phyloP scores from a whole-genome alignment of 2,329 filamentous ascomycete genomes.

The Cordyceps cicadae region DNA sequence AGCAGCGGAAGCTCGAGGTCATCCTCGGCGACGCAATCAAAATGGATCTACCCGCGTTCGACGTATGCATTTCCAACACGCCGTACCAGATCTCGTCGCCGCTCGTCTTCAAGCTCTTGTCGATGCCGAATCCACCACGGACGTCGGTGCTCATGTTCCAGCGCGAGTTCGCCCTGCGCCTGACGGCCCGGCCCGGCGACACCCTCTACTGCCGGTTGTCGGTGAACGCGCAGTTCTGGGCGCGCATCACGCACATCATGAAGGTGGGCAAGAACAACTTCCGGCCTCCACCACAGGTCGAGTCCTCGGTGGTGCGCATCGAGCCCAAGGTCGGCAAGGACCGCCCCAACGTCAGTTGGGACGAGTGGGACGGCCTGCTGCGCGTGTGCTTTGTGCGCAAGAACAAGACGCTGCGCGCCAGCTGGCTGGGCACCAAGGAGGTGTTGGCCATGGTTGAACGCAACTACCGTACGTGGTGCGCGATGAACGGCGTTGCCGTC shows the following conservation, averaged over 20 bases:
- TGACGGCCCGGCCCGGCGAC: slow-evolving; percentile 83
- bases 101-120: slow-evolving; percentile 81
- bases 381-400: slow-evolving; percentile 65
- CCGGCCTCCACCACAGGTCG: slow-evolving; percentile 86
- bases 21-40: slow-evolving; percentile 85
- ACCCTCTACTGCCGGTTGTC: slow-evolving; percentile 82
- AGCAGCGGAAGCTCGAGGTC: slow-evolving; percentile 77
- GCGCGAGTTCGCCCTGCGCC: slow-evolving; percentile 82
- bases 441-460: slow-evolving; percentile 73
- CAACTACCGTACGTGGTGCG: slow-evolving; percentile 87
- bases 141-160: slow-evolving; percentile 93
- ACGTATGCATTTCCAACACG: slow-evolving; percentile 68
- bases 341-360: slow-evolving; percentile 79
- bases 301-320: slow-evolving; percentile 82
- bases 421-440: slow-evolving; percentile 71
- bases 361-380: slow-evolving; percentile 89
- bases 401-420: slow-evolving; percentile 80
- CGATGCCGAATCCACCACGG: slow-evolving; percentile 71
- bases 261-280: slow-evolving; percentile 97
- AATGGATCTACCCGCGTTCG: slow-evolving; percentile 65
- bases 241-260: slow-evolving; percentile 61
- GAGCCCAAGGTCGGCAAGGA: slow-evolving; percentile 73
- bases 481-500: slow-evolving; percentile 70
- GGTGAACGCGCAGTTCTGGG: slow-evolving; percentile 90
- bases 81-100: slow-evolving; percentile 81